Conservation (phyloP, 352 stramenopile species). For the Nothophytophthora sp. region DNA sequence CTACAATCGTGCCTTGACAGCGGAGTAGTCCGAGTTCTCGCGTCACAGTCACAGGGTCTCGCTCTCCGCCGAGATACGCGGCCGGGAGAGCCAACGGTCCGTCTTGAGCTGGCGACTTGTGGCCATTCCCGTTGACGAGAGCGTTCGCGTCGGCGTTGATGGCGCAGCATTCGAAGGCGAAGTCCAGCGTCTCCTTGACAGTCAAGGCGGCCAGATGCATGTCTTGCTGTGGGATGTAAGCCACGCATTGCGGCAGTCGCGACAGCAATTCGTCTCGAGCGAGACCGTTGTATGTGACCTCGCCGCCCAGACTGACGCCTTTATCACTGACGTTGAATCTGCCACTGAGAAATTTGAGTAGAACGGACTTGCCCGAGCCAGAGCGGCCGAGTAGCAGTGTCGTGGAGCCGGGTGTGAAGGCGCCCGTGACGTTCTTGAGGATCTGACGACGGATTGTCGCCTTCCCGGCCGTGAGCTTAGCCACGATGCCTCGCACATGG, state of each 20-base stretch:
- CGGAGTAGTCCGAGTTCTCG: constrained; percentile 43
- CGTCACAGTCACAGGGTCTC: constrained; percentile 21
- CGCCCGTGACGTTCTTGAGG: constrained; percentile 38
- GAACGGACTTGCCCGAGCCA: constrained; percentile 46
- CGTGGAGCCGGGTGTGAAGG: constrained; percentile 43
- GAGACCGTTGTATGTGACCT: constrained; percentile 50
- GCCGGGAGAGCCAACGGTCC: constrained; percentile 25
- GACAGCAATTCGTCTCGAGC: constrained; percentile 20
- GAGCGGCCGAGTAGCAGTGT: constrained; percentile 51
- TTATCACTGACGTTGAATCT: constrained; percentile 21
- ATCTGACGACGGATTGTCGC: constrained; percentile 42
- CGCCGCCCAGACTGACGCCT: constrained; percentile 24
- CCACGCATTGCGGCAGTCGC: constrained; percentile 43
- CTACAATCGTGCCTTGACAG: constrained; percentile 36
- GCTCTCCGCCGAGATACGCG: constrained; percentile 40
- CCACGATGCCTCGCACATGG: constrained; percentile 36
- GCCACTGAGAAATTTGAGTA: constrained; percentile 48
- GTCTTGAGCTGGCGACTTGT: constrained; percentile 23
- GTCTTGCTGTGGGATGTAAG: constrained; percentile 67
- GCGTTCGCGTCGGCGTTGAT: constrained; percentile 21
- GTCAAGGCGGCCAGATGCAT: constrained; percentile 84
- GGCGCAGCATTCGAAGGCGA: constrained; percentile 88
- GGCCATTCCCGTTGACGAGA: constrained; percentile 11
- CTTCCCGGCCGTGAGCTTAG: constrained; percentile 37
- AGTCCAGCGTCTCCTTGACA: constrained; percentile 93